These are phyloP conservation scores for Conticribra guillardii DNA, from an alignment of 108 stramenopile genomes.

Conservation along the genomic window DNA sequence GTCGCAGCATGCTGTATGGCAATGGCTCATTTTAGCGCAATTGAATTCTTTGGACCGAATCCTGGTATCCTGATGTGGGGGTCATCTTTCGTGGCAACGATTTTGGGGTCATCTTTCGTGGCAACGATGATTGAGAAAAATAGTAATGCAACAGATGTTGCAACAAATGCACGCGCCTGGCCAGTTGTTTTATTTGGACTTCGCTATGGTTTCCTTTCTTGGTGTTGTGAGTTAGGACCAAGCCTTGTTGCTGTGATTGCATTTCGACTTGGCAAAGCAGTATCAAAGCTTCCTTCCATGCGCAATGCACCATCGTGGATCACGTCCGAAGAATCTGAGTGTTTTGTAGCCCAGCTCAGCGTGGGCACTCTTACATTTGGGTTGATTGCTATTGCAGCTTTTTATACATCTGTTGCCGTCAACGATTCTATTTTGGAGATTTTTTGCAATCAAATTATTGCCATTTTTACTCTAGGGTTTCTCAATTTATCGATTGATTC, in stretches of 20 bases:
- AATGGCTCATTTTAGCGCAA: constrained; percentile 34
- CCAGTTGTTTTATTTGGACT: constrained; percentile 46
- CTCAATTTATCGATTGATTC: constrained; percentile 20
- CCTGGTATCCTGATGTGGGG: constrained; percentile 39
- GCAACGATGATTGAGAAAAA: constrained; percentile 30
- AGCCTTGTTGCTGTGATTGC: constrained; percentile 24
- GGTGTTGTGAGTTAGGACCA: constrained; percentile 20
- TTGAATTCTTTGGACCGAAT: constrained; percentile 26
- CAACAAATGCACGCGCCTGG: constrained; percentile 24
- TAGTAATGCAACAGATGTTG: not conserved
- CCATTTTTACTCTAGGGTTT: not conserved
- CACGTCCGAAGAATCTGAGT: constrained; percentile 23
- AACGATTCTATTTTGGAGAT: not conserved
- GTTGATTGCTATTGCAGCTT: constrained; percentile 7
- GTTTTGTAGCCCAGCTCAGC: constrained; percentile 27
- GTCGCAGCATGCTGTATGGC: constrained; percentile 38
- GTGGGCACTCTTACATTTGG: not conserved
- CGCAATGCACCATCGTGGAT: not conserved
- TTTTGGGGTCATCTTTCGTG: constrained; percentile 33
- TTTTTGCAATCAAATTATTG: constrained; percentile 2
- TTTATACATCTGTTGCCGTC: constrained; percentile 4
- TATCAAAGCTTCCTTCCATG: not conserved
- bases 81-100: constrained; percentile 13
- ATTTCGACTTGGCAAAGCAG: constrained; percentile 10
- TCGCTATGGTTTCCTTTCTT: constrained; percentile 40